Conservation (phyloP, 148 eudicot species). For the Silene conica region DNA sequence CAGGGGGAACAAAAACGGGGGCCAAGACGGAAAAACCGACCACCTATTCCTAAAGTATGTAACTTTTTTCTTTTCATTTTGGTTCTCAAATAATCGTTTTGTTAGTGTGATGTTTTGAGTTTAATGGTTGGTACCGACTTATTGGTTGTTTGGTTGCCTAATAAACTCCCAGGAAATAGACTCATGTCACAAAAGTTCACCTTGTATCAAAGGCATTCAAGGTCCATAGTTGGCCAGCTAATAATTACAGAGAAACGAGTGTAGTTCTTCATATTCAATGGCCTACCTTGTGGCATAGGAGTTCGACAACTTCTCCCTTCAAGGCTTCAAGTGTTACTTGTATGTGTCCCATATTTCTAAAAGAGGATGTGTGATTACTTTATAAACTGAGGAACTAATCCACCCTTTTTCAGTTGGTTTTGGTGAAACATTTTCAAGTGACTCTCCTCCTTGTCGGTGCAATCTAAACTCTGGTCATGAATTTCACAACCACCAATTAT, state of each 20-base stretch:
- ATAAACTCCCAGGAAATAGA: neutral
- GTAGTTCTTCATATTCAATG: too few relatives aligned
- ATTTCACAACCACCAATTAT: too few relatives aligned
- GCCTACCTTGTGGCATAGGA: too few relatives aligned
- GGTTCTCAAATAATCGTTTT: neutral
- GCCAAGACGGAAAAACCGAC: constrained; percentile 57
- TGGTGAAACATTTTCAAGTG: neutral
- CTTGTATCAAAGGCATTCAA: too few relatives aligned
- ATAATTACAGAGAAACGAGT: too few relatives aligned
- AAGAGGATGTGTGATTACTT: neutral
- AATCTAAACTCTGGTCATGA: too few relatives aligned
- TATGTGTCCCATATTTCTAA: too few relatives aligned
- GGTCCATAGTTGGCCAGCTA: too few relatives aligned
- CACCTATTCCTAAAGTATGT: constrained; percentile 81
- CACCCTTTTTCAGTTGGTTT: neutral
- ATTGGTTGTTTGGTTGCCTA: neutral
- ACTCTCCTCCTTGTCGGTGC: neutral
- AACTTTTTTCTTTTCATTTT: neutral
- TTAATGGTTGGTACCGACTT: too few relatives aligned
- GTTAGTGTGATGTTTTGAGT: neutral
- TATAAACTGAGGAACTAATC: neutral
- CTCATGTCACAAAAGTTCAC: too few relatives aligned
- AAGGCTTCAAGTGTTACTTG: too few relatives aligned
- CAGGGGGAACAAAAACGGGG: constrained; percentile 48
- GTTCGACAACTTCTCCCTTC: too few relatives aligned